phyloP scores from a whole-genome alignment of 2,329 filamentous ascomycete species.

The Pseudogymnoascus sp. region DNA sequence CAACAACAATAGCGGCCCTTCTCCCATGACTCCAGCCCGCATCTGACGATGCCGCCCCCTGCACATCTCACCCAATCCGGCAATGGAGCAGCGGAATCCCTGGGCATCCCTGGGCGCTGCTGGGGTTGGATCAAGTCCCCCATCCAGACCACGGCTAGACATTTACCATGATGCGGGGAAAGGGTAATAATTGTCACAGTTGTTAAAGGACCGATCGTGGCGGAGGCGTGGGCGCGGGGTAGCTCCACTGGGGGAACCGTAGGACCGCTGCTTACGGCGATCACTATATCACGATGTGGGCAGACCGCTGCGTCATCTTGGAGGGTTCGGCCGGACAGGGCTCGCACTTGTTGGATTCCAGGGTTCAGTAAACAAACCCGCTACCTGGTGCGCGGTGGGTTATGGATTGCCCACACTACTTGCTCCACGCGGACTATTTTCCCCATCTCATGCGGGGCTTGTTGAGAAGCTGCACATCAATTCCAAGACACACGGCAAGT shows the following conservation, averaged over 20 bases:
- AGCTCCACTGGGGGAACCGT: not conserved
- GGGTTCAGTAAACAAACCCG: slow-evolving; percentile 7
- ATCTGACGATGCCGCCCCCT: slow-evolving; percentile 4
- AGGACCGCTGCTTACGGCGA: not conserved
- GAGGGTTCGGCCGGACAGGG: not conserved
- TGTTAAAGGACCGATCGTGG: not conserved
- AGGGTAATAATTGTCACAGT: not conserved
- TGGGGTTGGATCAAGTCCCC: not conserved
- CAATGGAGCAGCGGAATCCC: not conserved
- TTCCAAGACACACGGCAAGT: not conserved
- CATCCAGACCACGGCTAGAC: not conserved
- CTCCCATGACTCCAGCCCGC: not conserved
- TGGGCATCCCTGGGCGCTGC: not conserved
- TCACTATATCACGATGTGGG: slow-evolving; percentile 6
- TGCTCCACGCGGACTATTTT: not conserved
- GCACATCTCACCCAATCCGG: not conserved
- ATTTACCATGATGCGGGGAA: not conserved
- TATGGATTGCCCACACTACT: not conserved
- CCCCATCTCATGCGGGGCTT: not conserved
- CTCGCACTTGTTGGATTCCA: not conserved
- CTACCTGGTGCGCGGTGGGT: not conserved
- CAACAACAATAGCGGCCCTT: not conserved
- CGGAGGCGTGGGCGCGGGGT: not conserved
- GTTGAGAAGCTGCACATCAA: not conserved
- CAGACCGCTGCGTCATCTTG: not conserved